A percentile compares a stretch with the other conserved stretches of the same genome.
Evolutionary conservation across 2,329 filamentous ascomycete genomes (phyloP).

Genomic region (Colletotrichum shisoi): DNA sequence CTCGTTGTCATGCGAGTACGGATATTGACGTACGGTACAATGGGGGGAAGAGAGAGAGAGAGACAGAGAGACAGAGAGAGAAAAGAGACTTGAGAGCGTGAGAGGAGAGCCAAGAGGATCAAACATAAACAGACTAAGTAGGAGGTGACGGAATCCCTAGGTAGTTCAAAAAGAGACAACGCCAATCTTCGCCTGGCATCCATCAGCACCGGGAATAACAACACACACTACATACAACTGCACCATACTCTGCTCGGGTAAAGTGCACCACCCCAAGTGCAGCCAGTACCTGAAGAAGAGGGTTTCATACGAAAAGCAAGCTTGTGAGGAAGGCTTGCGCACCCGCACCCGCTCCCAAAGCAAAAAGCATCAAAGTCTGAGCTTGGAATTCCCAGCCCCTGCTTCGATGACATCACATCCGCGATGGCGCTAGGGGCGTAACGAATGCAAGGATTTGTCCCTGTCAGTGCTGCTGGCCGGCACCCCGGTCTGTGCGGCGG

Average conservation of each 20-base stretch:
- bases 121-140: background rate
- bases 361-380: constrained; percentile 27
- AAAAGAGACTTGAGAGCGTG: background rate
- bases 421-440: constrained; percentile 2
- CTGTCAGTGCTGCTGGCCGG: constrained; percentile 11
- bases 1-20: constrained; percentile 21
- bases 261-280: background rate
- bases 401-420: constrained; percentile 34
- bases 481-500: constrained; percentile 24
- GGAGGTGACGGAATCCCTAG: constrained; percentile 1
- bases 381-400: constrained; percentile 28
- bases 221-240: too few relatives aligned
- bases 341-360: background rate
- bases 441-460: constrained; percentile 8
- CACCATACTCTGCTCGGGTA: background rate
- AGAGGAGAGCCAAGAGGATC: background rate
- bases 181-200: background rate
- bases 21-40: constrained; percentile 26
- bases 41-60: background rate
- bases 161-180: constrained; percentile 25
- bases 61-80: background rate
- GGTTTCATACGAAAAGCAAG: constrained; percentile 38
- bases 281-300: background rate
- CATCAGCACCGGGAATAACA: background rate
- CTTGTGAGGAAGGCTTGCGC: constrained; percentile 19